These are phyloP conservation scores for Hemileccinum impolitum DNA, from an alignment of 768 basidiomycete genomes.

Conservation along the genomic window DNA sequence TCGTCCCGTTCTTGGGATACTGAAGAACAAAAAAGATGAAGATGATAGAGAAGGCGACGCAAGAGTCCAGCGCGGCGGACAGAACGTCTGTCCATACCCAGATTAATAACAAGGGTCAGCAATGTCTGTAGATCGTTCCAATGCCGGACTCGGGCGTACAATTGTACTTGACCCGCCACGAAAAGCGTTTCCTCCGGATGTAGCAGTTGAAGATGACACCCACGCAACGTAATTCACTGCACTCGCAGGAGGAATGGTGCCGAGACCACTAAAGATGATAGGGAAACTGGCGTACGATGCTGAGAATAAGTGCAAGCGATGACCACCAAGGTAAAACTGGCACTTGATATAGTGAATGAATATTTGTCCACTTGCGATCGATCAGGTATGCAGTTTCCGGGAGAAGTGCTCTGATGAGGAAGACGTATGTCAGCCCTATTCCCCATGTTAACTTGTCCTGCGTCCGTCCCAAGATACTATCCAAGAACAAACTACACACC, in stretches of 20 bases:
- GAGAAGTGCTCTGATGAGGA: slow-evolving; percentile 67
- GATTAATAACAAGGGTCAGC: slow-evolving; percentile 16
- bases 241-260: slow-evolving; percentile 60
- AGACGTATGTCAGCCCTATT: slow-evolving; percentile 59
- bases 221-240: slow-evolving; percentile 67
- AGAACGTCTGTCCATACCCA: slow-evolving; percentile 43
- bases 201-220: slow-evolving; percentile 62
- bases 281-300: slow-evolving; percentile 33
- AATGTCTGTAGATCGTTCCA: background rate
- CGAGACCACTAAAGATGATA: slow-evolving; percentile 54
- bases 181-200: slow-evolving; percentile 56
- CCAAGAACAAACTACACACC: slow-evolving; percentile 24
- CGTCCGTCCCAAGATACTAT: background rate
- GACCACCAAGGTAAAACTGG: slow-evolving; percentile 2
- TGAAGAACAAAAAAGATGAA: slow-evolving; percentile 62
- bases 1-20: slow-evolving; percentile 58
- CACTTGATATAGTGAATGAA: slow-evolving; percentile 65
- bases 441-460: background rate
- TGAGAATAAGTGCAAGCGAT: background rate
- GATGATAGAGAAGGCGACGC: slow-evolving; percentile 56
- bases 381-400: slow-evolving; percentile 56
- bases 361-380: slow-evolving; percentile 58
- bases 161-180: slow-evolving; percentile 64
- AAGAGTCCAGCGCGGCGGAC: slow-evolving; percentile 71
- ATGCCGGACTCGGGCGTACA: slow-evolving; percentile 21